Base-by-base conservation (phyloP, 192 early-diverging fungal species). In the Backusella australiensis region DNA sequence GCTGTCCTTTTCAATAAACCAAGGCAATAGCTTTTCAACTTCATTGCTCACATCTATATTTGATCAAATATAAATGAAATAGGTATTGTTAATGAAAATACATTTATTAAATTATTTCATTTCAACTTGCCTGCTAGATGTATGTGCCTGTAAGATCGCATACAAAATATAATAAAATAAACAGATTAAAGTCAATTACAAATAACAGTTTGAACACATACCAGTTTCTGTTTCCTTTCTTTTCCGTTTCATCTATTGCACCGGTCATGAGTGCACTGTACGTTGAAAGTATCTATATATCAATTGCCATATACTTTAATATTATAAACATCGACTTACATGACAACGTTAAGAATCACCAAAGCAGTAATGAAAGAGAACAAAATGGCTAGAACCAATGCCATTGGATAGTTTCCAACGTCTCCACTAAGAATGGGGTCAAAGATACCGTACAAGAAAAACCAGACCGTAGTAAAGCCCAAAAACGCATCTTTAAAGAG, bases 401-500 rank as follows among this genome's bases (percentile, higher is more conserved):
- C 38, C 32, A 75, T 66, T 29, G 38, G 39, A 66, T 41, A 26
- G 8, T 67, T 32, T 34, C 59, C 73, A 26, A 39, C 63, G 19
- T 59, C 21, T 0, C 38, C 39, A 34, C 66, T 42, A 46, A 32
- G 12, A 38, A 67, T 67, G 0, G 73, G 36, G 29, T 67, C 73
- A 41, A 65, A 75, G 0, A 42, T 42, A 46, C 73, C 73, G 32
- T 67, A 46, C 1, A 75, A 32, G 19, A 75, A 75, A 5, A 67
- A 41, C 41, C 73, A 75, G 14, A 67, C 39, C 2, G 26, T 36
- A 19, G 29, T 59, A n/a, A 75, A 44, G 29, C 65, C 65, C 14
- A 29, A 41, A 34, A 63, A 44, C 3, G n/a, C 11, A 34, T 44
- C 19, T 14, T 11, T 17, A 75, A 75, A n/a, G n/a, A n/a, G n/a